Base-by-base conservation (phyloP, 2,329 filamentous ascomycete species). In the Cercospora sojina region DNA sequence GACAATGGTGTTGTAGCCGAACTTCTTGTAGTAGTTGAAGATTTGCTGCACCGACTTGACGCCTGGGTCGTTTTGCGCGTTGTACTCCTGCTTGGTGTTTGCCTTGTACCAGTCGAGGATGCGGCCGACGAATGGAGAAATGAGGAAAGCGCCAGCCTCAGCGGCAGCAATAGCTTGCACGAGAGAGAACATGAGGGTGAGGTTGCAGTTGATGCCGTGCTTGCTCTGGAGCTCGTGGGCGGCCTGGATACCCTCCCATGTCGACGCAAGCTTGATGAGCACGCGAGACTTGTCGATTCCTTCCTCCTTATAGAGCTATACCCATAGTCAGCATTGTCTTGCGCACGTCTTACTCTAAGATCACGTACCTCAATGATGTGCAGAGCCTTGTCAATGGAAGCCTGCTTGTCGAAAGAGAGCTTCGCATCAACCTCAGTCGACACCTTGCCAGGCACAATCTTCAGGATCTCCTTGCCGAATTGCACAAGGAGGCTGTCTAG, bases 21-120 rank as follows among this genome's bases (percentile, higher is more conserved):
- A 92, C 88, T 98, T 98, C 92, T 99, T 99, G 91, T 99, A 99
- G 91, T 99, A 99, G 88, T 99, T 95, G 89, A 90, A 99, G 85
- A 99, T 99, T 82, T 77, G 79, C 87, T 94, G 87, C 79, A 99
- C 95, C 73, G 91, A 94, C 85, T 92, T 87, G 82, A 99, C 95
- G 86, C 95, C 95, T 65, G 95, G 95, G 86, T 99, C 95, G 81
- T 96, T 91, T 82, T 91, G 84, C 81, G 92, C 87, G 80, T 85
- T 78, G 89, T 93, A 99, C 74, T 95, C 91, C 88, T 96, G 93
- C 90, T 96, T 96, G 81, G 89, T 91, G 75, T 89, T 85, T 67
- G 92, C 92, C 92, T 99, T 99, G 91, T 90, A 97, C 94, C 94
- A 99, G 85, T 99, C 95, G 74, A 99, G 91, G 79, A 99, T 99